These are phyloP conservation scores for Nectriaceae sp. DNA, from an alignment of 2,329 filamentous ascomycete genomes.

Conservation along the genomic window DNA sequence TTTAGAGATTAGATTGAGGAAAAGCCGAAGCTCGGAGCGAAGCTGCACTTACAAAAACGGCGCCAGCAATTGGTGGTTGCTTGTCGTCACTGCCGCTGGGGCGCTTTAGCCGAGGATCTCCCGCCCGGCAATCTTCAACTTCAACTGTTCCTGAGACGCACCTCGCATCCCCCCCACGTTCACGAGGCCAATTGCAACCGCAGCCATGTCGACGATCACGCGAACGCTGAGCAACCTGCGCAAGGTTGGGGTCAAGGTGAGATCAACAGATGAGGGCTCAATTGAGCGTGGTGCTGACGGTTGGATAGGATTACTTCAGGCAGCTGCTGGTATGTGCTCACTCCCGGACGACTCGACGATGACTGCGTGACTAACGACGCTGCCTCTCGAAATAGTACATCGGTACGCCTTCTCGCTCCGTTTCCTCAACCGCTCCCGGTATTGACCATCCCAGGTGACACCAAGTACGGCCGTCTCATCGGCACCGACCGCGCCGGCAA, in stretches of 20 bases:
- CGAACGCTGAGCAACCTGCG: slow-evolving; percentile 87
- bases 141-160: slow-evolving; percentile 16
- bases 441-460: slow-evolving; percentile 69
- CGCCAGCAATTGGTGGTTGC: background rate
- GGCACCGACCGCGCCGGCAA: slow-evolving; percentile 90
- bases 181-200: slow-evolving; percentile 34
- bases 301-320: slow-evolving; percentile 76
- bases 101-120: slow-evolving; percentile 29
- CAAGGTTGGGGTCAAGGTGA: slow-evolving; percentile 83
- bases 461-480: slow-evolving; percentile 86
- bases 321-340: slow-evolving; percentile 81
- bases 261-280: no score
- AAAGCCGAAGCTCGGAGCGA: slow-evolving; percentile 5
- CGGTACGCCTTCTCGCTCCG: slow-evolving; percentile 40
- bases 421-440: no score
- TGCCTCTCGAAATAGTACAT: slow-evolving; percentile 50
- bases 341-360: slow-evolving; percentile 19
- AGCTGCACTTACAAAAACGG: slow-evolving; percentile 5
- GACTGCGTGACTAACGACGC: slow-evolving; percentile 26
- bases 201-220: slow-evolving; percentile 83
- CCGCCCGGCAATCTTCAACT: slow-evolving; percentile 30
- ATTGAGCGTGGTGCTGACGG: no score
- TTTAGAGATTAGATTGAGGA: slow-evolving; percentile 5
- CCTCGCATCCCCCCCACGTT: slow-evolving; percentile 11
- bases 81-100: no score